A percentile compares a stretch with the other conserved stretches of the same genome.
Evolutionary conservation across 176 grass and related monocot genomes (phyloP).

Genomic region (Oryza glaberrima): DNA sequence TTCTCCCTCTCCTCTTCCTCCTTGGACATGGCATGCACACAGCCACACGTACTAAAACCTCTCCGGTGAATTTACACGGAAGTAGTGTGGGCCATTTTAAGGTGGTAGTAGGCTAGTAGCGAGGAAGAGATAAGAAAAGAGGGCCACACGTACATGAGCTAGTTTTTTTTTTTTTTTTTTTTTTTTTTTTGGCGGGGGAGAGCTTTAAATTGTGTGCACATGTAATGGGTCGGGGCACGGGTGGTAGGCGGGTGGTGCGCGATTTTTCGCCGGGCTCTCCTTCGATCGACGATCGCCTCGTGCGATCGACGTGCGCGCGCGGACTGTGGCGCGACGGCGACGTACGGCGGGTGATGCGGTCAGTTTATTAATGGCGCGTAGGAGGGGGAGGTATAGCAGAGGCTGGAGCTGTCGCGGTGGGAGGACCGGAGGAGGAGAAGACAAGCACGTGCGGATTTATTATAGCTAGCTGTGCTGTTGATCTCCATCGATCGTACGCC

Average conservation of each 20-base stretch:
- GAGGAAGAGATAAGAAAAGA: constrained; percentile 84
- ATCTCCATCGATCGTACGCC: too few relatives aligned
- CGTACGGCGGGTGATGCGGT: background rate
- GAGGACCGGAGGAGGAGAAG: background rate
- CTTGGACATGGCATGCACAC: background rate
- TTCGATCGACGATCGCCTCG: background rate
- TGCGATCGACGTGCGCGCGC: background rate
- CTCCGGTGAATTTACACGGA: constrained; percentile 23
- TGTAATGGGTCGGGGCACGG: background rate
- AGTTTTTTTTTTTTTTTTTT: too few relatives aligned
- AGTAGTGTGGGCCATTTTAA: constrained; percentile 6
- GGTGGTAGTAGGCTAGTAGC: background rate
- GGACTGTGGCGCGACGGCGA: constrained; percentile 42
- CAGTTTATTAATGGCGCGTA: constrained; percentile 21
- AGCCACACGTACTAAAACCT: background rate
- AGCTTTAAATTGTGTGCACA: background rate
- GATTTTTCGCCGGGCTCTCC: background rate
- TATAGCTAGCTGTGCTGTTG: too few relatives aligned
- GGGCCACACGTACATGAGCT: constrained; percentile 70
- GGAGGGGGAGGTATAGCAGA: background rate
- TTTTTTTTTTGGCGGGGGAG: background rate
- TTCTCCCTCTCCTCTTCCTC: background rate
- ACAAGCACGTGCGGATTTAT: constrained; percentile 27
- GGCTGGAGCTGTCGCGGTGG: background rate
- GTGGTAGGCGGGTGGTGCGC: constrained; percentile 48